A percentile compares a stretch with the other conserved stretches of the same genome.
phyloP scores from a whole-genome alignment of 2,329 filamentous ascomycete species.

The Aspergillus sp. region DNA sequence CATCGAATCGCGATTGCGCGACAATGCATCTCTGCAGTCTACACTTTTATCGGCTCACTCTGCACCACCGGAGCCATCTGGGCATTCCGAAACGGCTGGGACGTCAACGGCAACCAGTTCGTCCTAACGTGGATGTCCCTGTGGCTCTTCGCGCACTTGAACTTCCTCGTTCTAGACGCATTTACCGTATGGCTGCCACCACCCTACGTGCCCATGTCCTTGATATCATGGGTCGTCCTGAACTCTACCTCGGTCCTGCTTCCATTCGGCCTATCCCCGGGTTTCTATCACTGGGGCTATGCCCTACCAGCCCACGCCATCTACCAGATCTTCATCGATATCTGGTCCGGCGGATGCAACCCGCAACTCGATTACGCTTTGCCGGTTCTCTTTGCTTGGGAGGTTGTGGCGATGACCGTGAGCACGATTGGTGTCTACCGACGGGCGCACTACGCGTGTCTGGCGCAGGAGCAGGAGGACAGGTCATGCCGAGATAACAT shows the following conservation, averaged over 20 bases:
- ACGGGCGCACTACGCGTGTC: conserved; percentile 6
- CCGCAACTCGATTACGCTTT: conserved; percentile 41
- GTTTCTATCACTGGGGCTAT: conserved; percentile 42
- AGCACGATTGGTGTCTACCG: conserved; percentile 13
- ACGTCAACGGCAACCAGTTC: conserved; percentile 42
- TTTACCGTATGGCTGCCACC: conserved; percentile 43
- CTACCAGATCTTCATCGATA: conserved; percentile 41
- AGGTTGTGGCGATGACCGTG: neutral
- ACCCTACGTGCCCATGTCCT: conserved; percentile 45
- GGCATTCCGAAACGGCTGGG: conserved; percentile 45
- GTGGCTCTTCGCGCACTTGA: conserved; percentile 47
- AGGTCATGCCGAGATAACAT: conserved; percentile 2
- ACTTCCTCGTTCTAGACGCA: conserved; percentile 48
- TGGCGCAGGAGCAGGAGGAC: conserved; percentile 4
- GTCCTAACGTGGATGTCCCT: conserved; percentile 44
- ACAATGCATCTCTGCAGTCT: conserved; percentile 33
- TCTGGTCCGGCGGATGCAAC: conserved; percentile 46
- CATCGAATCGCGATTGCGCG: conserved; percentile 36
- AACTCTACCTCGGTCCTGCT: conserved; percentile 46
- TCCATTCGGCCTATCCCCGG: conserved; percentile 45
- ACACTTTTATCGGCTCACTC: conserved; percentile 43
- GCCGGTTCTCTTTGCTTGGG: conserved; percentile 30
- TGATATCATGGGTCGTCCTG: conserved; percentile 46
- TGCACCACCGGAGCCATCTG: conserved; percentile 44
- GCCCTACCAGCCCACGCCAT: conserved; percentile 40